Percentiles rank a stretch among this genome's conserved stretches.
phyloP scores from a whole-genome alignment of 2,329 filamentous ascomycete genomes.

The Laburnicola sp. region DNA sequence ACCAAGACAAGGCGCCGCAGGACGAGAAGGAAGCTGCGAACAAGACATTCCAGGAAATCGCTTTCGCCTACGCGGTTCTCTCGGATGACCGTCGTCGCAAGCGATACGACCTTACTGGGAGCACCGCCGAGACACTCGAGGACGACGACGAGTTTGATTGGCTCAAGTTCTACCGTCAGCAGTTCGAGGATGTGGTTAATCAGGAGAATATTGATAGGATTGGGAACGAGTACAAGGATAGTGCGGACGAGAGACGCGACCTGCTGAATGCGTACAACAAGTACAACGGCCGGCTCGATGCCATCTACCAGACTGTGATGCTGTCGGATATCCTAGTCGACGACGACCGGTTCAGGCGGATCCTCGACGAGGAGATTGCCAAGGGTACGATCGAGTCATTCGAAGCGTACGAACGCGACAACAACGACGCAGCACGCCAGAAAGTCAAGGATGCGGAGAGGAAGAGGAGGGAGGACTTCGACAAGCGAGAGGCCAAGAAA shows the following conservation, averaged over 20 bases:
- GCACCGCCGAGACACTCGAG: constrained; percentile 77
- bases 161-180: constrained; percentile 83
- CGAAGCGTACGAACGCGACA: constrained; percentile 72
- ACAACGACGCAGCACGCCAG: constrained; percentile 38
- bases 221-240: constrained; percentile 76
- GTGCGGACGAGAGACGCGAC: constrained; percentile 80
- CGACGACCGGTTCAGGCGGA: constrained; percentile 77
- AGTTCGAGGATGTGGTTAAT: constrained; percentile 77
- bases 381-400: constrained; percentile 68
- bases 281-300: constrained; percentile 73
- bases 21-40: constrained; percentile 73
- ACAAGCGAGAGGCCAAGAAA: constrained; percentile 59
- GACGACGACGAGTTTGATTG: constrained; percentile 81
- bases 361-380: constrained; percentile 80
- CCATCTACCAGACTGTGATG: constrained; percentile 82
- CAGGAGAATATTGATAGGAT: constrained; percentile 75
- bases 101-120: constrained; percentile 88
- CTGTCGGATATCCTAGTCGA: constrained; percentile 81
- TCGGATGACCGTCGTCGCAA: constrained; percentile 78
- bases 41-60: constrained; percentile 82
- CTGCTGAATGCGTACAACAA: constrained; percentile 75
- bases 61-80: constrained; percentile 91
- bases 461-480: constrained; percentile 48
- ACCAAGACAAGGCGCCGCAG: constrained; percentile 72
- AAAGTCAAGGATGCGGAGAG: constrained; percentile 41